phyloP scores from a whole-genome alignment of 2,329 filamentous ascomycete species.

The Ophiostoma fasciatum region DNA sequence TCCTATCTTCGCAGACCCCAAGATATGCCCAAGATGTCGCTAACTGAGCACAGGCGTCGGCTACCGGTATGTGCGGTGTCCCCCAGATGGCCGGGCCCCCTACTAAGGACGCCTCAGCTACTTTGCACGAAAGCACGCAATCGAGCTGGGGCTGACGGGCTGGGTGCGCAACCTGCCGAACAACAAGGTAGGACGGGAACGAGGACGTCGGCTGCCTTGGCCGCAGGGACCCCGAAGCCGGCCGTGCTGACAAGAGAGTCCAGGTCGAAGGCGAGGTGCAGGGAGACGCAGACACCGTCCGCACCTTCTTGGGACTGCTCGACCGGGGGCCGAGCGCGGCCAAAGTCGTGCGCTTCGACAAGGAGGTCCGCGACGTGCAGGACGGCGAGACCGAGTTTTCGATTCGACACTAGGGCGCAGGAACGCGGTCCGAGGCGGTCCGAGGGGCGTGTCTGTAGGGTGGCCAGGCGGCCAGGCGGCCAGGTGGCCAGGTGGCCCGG shows the following conservation, averaged over 20 bases:
- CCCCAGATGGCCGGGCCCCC: neutral
- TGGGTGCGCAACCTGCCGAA: conserved; percentile 47
- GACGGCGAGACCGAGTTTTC: conserved; percentile 55
- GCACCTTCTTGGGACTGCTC: conserved; percentile 59
- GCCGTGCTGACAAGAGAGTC: conserved; percentile 7
- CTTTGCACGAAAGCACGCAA: conserved; percentile 39
- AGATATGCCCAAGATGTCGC: too few species aligned
- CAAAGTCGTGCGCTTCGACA: conserved; percentile 59
- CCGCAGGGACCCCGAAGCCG: neutral
- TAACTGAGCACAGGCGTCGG: conserved; percentile 30
- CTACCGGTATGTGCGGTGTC: conserved; percentile 29
- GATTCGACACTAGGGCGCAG: conserved; percentile 25
- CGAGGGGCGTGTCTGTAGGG: too few species aligned
- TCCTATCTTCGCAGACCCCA: too few species aligned
- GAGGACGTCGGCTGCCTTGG: too few species aligned
- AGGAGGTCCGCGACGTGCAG: conserved; percentile 47
- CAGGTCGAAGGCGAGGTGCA: conserved; percentile 87
- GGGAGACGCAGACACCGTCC: conserved; percentile 48
- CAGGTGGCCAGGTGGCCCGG: too few species aligned
- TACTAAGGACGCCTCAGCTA: too few species aligned
- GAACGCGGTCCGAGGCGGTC: too few species aligned
- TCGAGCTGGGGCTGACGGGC: conserved; percentile 36
- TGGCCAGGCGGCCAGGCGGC: too few species aligned
- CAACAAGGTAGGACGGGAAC: conserved; percentile 29
- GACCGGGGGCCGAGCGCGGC: conserved; percentile 59